Evolutionary conservation across 2,329 filamentous ascomycete species (phyloP).

Genomic region (Aspergillus clavatus): DNA sequence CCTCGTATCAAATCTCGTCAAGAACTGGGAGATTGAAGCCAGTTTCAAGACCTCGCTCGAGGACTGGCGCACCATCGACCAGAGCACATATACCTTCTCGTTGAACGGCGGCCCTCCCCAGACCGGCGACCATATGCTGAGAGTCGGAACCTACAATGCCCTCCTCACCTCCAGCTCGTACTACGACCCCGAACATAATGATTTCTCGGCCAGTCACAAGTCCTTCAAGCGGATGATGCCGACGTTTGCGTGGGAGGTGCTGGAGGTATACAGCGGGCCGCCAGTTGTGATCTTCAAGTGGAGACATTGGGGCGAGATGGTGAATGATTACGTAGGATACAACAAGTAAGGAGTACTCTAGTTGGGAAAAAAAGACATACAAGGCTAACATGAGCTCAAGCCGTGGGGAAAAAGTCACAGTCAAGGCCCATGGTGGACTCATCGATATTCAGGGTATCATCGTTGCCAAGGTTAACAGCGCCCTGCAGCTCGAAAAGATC

Average conservation of each 20-base stretch:
- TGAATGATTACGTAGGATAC: slow-evolving; percentile 60
- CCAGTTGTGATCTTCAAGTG: slow-evolving; percentile 60
- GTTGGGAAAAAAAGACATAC: not conserved
- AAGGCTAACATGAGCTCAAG: slow-evolving; percentile 32
- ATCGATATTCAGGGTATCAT: slow-evolving; percentile 63
- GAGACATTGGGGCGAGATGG: slow-evolving; percentile 65
- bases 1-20: slow-evolving; percentile 65
- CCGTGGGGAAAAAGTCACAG: slow-evolving; percentile 58
- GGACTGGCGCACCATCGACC: slow-evolving; percentile 64
- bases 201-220: slow-evolving; percentile 63
- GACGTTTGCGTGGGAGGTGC: slow-evolving; percentile 65
- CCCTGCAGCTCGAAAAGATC: slow-evolving; percentile 53
- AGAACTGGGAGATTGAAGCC: slow-evolving; percentile 69
- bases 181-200: slow-evolving; percentile 58
- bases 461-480: slow-evolving; percentile 58
- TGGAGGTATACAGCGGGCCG: slow-evolving; percentile 63
- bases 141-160: slow-evolving; percentile 65
- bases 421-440: slow-evolving; percentile 55
- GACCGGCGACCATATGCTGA: slow-evolving; percentile 59
- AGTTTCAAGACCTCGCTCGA: slow-evolving; percentile 59
- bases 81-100: slow-evolving; percentile 55
- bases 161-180: slow-evolving; percentile 60
- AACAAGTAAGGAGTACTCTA: slow-evolving; percentile 50
- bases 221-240: slow-evolving; percentile 71
- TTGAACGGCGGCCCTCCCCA: slow-evolving; percentile 58